Base-by-base conservation (phyloP, 2,329 filamentous ascomycete species). In the Sodiomyces alkalinus region DNA sequence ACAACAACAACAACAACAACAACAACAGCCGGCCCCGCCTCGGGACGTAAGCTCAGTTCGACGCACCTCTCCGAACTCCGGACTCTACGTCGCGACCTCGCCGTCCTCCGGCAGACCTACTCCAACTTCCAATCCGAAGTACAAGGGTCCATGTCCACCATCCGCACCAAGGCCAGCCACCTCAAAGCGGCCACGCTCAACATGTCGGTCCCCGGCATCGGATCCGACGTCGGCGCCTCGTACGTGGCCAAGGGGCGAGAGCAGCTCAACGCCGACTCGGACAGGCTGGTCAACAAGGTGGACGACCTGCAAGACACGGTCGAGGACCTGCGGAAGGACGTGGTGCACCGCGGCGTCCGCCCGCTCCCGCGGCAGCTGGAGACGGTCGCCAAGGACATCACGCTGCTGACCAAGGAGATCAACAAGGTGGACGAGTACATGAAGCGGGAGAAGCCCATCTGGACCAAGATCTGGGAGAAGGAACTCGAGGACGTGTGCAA, bases 381-480 rank as follows among this genome's bases (percentile, higher is more conserved):
- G 54, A 62, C 62, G 20, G 86, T 94, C 13, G 78, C 79, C 39
- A 92, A 90, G 54, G 87, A 96, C 42, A 85, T 98, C 37, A 74
- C 75, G 27, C 56, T 64, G 31, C 74, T 90, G 18, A 80, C 75
- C 27, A 77, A 83, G 46, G 86, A 94, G 46, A 72, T 98, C 37
- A 90, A 82, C 66, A 86, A 81, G 56, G 78, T 98, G 68, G 81
- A 93, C 48, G 86, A 93, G 11, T 92, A 80, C 59, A 70, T 98
- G 57, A 77, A 75, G 42, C 71, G 73, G 26, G 90, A 98, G 65
- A 93, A 93, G 53, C 90, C 90, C 0, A 64, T 94, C 33, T 98
- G 90, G 87, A 94, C 85, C 30, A 94, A 94, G 69, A 92, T 96
- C 39, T 98, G 90, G 90, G 87, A 96, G 67, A 86, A 92, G 55